A percentile compares a stretch with the other conserved stretches of the same genome.
phyloP scores from a whole-genome alignment of 2,329 filamentous ascomycete species.

The Talaromyces amestolkiae region DNA sequence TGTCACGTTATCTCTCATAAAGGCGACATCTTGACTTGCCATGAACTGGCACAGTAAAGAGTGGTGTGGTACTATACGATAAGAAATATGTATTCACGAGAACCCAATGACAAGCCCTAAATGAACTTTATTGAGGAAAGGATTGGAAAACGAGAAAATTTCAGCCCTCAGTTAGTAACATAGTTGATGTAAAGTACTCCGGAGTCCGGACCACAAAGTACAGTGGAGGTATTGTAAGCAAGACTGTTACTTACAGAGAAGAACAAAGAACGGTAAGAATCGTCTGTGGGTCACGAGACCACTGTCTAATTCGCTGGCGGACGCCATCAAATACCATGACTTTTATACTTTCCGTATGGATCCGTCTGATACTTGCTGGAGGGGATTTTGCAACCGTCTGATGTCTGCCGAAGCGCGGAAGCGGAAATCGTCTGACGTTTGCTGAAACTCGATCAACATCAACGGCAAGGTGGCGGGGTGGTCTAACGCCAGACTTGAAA shows the following conservation, averaged over 20 bases:
- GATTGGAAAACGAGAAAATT: not conserved
- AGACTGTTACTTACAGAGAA: conserved; percentile 4
- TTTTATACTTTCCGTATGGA: not conserved
- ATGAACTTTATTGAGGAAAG: not conserved
- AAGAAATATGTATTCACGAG: not conserved
- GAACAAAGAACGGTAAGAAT: not conserved
- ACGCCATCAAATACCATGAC: not conserved
- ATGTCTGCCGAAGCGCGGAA: no score
- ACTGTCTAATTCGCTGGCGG: not conserved
- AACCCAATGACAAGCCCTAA: no score
- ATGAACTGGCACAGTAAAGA: conserved; percentile 4
- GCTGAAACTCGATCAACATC: no score
- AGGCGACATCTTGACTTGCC: conserved; percentile 15
- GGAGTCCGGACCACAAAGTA: not conserved
- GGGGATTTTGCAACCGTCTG: no score
- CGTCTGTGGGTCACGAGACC: conserved; percentile 1
- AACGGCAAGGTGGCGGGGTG: no score
- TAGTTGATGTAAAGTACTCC: not conserved
- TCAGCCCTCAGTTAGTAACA: conserved; percentile 3
- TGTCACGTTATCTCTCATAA: conserved; percentile 20
- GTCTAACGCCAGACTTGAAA: no score
- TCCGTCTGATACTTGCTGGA: not conserved
- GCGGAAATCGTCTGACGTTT: no score
- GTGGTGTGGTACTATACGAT: not conserved
- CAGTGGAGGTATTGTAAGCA: not conserved